Base-by-base conservation (phyloP, 139 green algal genomes). In the Monoraphidium neglectum region DNA sequence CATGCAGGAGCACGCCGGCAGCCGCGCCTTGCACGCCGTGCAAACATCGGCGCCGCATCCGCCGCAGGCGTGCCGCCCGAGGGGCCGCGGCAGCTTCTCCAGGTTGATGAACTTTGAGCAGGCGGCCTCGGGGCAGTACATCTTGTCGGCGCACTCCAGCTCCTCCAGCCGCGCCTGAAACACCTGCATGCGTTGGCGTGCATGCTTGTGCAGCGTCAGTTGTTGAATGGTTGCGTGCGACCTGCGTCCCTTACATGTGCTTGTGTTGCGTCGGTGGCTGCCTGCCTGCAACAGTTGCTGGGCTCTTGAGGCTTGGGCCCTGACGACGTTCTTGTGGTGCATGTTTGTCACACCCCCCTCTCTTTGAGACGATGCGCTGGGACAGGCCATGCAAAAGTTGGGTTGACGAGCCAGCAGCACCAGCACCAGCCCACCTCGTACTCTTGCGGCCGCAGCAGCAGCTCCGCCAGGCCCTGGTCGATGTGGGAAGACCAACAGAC, bases 81-180 rank as follows among this genome's bases (percentile, higher is more conserved):
- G 61, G 61, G n/a, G 26, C n/a, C 28, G 3, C 30, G 23, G 28
- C 30, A 68, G 3, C 30, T 38, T 37, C n/a, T 68, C 61, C 61
- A 68, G 12, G 61, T 68, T 68, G 5, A 68, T 68, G 61, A 68
- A 68, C 2, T 26, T 28, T 43, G 61, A 68, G 61, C 61, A 68
- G 61, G n/a, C 37, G 61, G 16, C 37, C n/a, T 38, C 37, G 6
- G 61, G 61, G 61, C 61, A 68, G 61, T 37, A 68, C 61, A 68
- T 68, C 61, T 38, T 68, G 61, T 38, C 16, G 23, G 37, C 61
- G 4, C n/a, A 26, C 30, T n/a, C 16, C 61, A 43, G 61, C 61
- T 68, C 61, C 4, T 37, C 61, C 61, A 68, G 26, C n/a, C 61
- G 61, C 6, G 61, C 61, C 61, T 60, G 18, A 28, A 60, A 60